Evolutionary conservation across 371 early-diverging fungal species (phyloP).

Genomic region (Parasitella parasitica): DNA sequence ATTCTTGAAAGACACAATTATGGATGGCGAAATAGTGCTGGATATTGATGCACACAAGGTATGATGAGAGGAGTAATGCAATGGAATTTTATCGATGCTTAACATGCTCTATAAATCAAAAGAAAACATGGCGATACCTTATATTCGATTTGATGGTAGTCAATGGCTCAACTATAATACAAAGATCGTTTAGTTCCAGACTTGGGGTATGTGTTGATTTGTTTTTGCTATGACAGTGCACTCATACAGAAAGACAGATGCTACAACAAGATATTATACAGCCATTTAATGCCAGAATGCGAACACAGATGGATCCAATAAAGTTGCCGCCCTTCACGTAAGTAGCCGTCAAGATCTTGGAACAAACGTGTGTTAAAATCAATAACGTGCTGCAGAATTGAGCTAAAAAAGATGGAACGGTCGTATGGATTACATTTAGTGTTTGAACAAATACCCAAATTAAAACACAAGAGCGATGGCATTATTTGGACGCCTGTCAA

Average conservation of each 20-base stretch:
- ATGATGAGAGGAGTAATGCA: no score
- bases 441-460: slow-evolving; percentile 61
- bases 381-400: slow-evolving; percentile 37
- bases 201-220: slow-evolving; percentile 58
- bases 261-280: slow-evolving; percentile 66
- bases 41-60: slow-evolving; percentile 61
- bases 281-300: slow-evolving; percentile 45
- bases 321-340: slow-evolving; percentile 67
- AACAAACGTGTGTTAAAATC: not conserved
- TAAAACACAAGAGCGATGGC: slow-evolving; percentile 85
- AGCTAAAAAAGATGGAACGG: slow-evolving; percentile 63
- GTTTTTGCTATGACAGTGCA: not conserved
- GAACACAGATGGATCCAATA: slow-evolving; percentile 38
- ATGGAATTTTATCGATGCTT: no score
- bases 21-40: slow-evolving; percentile 78
- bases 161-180: slow-evolving; percentile 56
- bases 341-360: not conserved
- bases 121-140: slow-evolving; percentile 65
- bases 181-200: slow-evolving; percentile 64
- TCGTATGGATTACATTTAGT: slow-evolving; percentile 59
- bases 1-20: slow-evolving; percentile 69
- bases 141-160: slow-evolving; percentile 70
- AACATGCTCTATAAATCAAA: no score
- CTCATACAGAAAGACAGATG: slow-evolving; percentile 36
- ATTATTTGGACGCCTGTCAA: slow-evolving; percentile 86